Conservation (phyloP, 2,329 filamentous ascomycete genomes). For the Cytospora paraplurivora region DNA sequence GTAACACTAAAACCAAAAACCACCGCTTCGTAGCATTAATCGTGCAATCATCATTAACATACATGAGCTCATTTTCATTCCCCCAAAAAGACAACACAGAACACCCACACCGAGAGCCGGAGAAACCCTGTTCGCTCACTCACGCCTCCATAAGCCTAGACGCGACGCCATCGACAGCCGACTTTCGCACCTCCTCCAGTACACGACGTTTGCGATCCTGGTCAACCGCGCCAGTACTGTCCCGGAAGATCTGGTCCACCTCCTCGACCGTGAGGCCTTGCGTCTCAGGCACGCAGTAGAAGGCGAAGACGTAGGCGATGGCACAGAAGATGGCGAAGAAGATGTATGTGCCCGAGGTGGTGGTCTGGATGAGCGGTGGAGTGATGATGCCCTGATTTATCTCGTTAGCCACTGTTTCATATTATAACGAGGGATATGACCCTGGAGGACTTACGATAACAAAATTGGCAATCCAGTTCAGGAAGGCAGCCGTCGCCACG, state of each 20-base stretch:
- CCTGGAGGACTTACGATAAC: constrained; percentile 48
- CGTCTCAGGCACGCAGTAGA: constrained; percentile 24
- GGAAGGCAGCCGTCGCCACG: constrained; percentile 59
- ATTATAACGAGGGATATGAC: not conserved
- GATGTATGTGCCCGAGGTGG: constrained; percentile 11
- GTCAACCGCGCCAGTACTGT: constrained; percentile 38
- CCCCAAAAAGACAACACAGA: not conserved
- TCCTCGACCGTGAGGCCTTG: constrained; percentile 22
- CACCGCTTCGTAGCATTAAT: not conserved
- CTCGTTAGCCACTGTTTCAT: not conserved
- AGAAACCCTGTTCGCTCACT: not conserved
- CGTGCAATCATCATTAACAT: not conserved
- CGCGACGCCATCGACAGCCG: not conserved
- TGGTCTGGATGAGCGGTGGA: constrained; percentile 15
- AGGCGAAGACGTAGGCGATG: constrained; percentile 14
- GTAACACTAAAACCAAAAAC: not conserved
- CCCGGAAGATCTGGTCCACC: constrained; percentile 31
- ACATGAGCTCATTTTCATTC: not conserved
- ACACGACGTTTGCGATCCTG: constrained; percentile 12
- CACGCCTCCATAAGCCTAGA: not conserved
- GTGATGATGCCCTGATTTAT: not conserved
- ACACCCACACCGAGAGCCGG: too few species aligned
- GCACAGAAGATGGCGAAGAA: constrained; percentile 23
- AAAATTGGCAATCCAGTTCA: constrained; percentile 66
- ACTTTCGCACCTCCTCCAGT: constrained; percentile 14